phyloP scores from a whole-genome alignment of 2,329 filamentous ascomycete species.

The Paecilomyces variotii region DNA sequence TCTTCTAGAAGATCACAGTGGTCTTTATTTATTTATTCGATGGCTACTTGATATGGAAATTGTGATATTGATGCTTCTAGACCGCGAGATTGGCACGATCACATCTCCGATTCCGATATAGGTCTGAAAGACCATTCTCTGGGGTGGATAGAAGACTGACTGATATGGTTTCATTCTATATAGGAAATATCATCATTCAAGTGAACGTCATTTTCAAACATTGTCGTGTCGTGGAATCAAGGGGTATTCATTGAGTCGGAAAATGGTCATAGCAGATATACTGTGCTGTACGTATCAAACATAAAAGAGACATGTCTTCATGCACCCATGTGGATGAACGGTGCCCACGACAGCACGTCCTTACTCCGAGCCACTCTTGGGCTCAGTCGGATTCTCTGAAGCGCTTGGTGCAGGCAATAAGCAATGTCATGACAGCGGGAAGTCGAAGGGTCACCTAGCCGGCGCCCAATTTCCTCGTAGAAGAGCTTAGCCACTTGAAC shows the following conservation, averaged over 20 bases:
- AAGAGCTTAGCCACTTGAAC: slow-evolving; percentile 12
- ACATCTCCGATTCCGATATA: neutral
- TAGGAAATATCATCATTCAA: neutral
- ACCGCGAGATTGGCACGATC: neutral
- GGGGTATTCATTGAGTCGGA: neutral
- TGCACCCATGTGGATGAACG: neutral
- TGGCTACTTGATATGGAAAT: too few relatives aligned
- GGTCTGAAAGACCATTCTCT: neutral
- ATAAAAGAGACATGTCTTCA: neutral
- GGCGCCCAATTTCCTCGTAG: neutral
- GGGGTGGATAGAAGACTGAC: neutral
- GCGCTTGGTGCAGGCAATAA: neutral
- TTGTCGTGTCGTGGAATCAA: neutral
- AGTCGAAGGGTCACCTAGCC: neutral
- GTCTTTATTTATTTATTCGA: too few relatives aligned
- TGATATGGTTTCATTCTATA: neutral
- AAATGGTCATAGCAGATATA: neutral
- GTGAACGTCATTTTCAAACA: neutral
- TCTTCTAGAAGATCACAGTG: too few relatives aligned
- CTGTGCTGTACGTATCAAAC: neutral
- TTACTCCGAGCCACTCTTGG: neutral
- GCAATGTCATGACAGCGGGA: neutral
- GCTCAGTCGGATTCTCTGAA: neutral
- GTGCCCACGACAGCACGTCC: neutral
- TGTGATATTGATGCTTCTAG: neutral